phyloP scores from a whole-genome alignment of 176 grass and related monocot genomes.

The Oryza punctata region DNA sequence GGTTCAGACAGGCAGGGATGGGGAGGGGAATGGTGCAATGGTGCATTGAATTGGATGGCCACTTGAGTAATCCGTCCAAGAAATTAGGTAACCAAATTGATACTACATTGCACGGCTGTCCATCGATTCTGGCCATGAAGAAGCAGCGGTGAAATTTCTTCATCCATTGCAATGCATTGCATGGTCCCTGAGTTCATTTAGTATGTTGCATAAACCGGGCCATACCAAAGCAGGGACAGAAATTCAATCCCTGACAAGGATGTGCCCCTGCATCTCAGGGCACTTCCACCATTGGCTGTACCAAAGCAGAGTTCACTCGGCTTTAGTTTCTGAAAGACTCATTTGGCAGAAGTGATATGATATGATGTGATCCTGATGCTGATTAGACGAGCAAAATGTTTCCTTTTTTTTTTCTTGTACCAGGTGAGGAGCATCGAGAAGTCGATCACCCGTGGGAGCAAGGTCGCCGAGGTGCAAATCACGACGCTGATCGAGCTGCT shows the following conservation, averaged over 20 bases:
- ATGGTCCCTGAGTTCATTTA: constrained; percentile 52
- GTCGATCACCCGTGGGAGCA: constrained; percentile 70
- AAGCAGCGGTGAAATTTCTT: constrained; percentile 26
- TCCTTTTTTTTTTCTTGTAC: constrained; percentile 1
- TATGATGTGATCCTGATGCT: constrained; percentile 5
- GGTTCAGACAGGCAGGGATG: constrained; percentile 32
- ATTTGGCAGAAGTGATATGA: background rate
- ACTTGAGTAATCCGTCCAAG: constrained; percentile 22
- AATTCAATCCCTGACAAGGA: constrained; percentile 38
- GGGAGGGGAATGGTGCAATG: background rate
- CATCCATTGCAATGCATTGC: background rate
- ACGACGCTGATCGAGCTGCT: constrained; percentile 92
- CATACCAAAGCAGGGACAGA: background rate
- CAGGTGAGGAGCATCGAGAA: constrained; percentile 81
- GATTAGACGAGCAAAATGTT: background rate
- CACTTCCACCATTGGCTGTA: constrained; percentile 31
- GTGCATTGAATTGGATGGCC: constrained; percentile 53
- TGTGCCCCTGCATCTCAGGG: constrained; percentile 1
- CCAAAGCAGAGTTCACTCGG: background rate
- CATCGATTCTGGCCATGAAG: constrained; percentile 1
- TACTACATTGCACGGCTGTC: constrained; percentile 27
- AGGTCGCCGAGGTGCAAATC: constrained; percentile 92
- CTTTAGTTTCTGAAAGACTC: background rate
- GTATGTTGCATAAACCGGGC: constrained; percentile 5
- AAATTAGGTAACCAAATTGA: constrained; percentile 54